These are phyloP conservation scores for Rubroboletus pulcherrimus DNA, from an alignment of 768 basidiomycete genomes.

Conservation along the genomic window DNA sequence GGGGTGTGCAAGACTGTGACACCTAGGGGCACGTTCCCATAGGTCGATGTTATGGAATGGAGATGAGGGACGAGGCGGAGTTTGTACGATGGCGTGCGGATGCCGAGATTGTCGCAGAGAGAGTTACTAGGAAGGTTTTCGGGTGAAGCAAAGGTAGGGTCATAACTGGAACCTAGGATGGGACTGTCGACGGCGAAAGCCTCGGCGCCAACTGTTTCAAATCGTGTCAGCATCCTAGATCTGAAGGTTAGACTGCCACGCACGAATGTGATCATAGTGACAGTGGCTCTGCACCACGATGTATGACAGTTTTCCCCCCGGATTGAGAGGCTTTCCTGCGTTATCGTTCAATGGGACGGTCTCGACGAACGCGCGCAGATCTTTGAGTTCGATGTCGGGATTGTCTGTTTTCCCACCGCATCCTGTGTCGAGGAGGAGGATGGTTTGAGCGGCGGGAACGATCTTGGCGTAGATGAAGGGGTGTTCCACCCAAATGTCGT, in stretches of 20 bases:
- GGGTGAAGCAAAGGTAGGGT: slow-evolving; percentile 41
- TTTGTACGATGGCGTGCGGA: slow-evolving; percentile 43
- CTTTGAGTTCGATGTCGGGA: slow-evolving; percentile 38
- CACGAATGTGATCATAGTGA: slow-evolving; percentile 59
- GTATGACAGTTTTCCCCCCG: slow-evolving; percentile 39
- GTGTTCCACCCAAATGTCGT: slow-evolving; percentile 49
- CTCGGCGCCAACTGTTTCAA: slow-evolving; percentile 43
- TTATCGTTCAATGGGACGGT: slow-evolving; percentile 42
- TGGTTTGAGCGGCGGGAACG: slow-evolving; percentile 34
- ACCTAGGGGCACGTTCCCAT: slow-evolving; percentile 26
- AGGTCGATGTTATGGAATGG: slow-evolving; percentile 28
- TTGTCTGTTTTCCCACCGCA: slow-evolving; percentile 47
- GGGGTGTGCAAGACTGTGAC: slow-evolving; percentile 51
- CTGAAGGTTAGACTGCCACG: slow-evolving; percentile 16
- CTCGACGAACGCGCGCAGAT: slow-evolving; percentile 49
- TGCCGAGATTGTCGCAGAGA: slow-evolving; percentile 40
- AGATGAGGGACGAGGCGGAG: slow-evolving; percentile 45
- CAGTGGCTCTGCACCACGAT: slow-evolving; percentile 50
- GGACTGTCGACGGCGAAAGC: slow-evolving; percentile 46
- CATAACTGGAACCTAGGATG: slow-evolving; percentile 47
- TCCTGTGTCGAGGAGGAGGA: slow-evolving; percentile 53
- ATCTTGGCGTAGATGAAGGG: slow-evolving; percentile 55
- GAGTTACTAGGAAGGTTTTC: slow-evolving; percentile 43
- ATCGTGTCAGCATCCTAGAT: background rate
- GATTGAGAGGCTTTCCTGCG: slow-evolving; percentile 41